phyloP scores from a whole-genome alignment of 2,329 filamentous ascomycete species.

The Exophiala bonariae region DNA sequence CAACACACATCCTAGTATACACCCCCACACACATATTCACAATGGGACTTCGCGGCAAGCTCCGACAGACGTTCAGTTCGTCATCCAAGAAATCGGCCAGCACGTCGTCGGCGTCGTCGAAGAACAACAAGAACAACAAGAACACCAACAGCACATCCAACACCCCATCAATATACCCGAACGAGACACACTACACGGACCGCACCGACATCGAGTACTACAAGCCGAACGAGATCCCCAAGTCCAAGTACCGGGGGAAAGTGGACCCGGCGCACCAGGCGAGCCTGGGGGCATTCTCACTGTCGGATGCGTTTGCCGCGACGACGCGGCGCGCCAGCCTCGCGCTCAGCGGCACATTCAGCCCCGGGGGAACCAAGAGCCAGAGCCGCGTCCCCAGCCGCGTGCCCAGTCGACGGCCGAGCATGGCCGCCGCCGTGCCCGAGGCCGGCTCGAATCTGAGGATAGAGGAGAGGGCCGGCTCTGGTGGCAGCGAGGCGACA shows the following conservation, averaged over 20 bases:
- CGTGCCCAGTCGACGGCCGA: constrained; percentile 10
- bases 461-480: constrained; percentile 3
- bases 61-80: neutral
- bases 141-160: constrained; percentile 12
- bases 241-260: constrained; percentile 50
- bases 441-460: constrained; percentile 8
- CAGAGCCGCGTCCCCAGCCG: constrained; percentile 24
- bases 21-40: neutral
- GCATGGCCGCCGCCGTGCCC: constrained; percentile 12
- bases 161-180: constrained; percentile 5
- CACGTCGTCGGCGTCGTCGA: constrained; percentile 20
- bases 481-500: too few relatives aligned
- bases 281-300: constrained; percentile 45
- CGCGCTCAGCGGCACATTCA: constrained; percentile 26
- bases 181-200: constrained; percentile 21
- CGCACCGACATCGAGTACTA: constrained; percentile 49
- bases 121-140: too few relatives aligned
- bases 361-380: constrained; percentile 28
- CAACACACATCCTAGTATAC: too few relatives aligned
- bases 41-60: neutral
- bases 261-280: constrained; percentile 48
- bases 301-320: constrained; percentile 32
- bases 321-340: constrained; percentile 19
- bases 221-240: constrained; percentile 47
- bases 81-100: constrained; percentile 3